These are phyloP conservation scores for Aspergillus novoparasiticus DNA, from an alignment of 2,329 filamentous ascomycete species.

Conservation along the genomic window DNA sequence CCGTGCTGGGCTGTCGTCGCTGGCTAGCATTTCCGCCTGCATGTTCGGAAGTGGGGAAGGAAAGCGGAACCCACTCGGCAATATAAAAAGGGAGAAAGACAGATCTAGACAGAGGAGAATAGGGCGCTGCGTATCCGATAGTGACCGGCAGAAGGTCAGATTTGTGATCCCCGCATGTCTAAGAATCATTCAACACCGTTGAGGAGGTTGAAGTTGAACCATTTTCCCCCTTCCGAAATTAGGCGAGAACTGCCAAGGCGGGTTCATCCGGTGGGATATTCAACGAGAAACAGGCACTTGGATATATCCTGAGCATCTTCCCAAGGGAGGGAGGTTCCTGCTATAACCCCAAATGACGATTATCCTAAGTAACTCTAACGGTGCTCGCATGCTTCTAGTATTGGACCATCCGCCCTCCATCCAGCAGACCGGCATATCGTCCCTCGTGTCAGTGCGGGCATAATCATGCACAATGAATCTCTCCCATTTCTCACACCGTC, in stretches of 20 bases:
- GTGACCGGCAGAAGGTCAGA: neutral
- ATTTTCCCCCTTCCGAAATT: neutral
- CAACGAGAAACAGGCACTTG: too few relatives aligned
- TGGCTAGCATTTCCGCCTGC: conserved; percentile 45
- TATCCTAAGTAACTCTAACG: too few relatives aligned
- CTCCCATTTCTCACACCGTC: too few relatives aligned
- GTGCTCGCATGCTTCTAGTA: too few relatives aligned
- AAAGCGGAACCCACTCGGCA: neutral
- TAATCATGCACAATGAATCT: too few relatives aligned
- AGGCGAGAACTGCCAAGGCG: neutral
- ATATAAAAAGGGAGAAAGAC: neutral
- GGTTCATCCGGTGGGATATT: neutral
- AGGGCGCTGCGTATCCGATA: neutral
- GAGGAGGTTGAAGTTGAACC: too few relatives aligned
- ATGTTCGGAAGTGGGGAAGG: conserved; percentile 32
- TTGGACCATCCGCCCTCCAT: too few relatives aligned
- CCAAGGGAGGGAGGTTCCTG: too few relatives aligned
- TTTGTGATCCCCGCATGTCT: neutral
- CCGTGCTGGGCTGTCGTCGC: conserved; percentile 7
- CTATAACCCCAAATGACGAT: too few relatives aligned
- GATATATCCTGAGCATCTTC: too few relatives aligned
- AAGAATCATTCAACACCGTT: neutral
- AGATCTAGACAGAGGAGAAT: neutral
- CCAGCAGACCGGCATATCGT: too few relatives aligned
- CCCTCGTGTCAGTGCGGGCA: too few relatives aligned